Conservation (phyloP, 129 eudicot genomes). For the Silybum marianum region DNA sequence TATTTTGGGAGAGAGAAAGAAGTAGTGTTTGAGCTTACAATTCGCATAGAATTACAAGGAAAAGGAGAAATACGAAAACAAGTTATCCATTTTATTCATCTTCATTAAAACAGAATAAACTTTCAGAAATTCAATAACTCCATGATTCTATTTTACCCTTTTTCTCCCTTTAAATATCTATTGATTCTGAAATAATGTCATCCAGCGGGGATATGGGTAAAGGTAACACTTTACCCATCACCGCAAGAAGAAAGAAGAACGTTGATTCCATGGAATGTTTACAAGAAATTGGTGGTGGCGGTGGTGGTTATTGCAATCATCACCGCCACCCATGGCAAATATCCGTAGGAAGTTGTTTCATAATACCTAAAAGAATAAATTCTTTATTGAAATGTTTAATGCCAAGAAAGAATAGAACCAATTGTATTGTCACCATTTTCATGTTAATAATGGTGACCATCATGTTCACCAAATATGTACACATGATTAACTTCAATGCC, state of each 20-base stretch:
- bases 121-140: background rate
- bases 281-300: conserved; percentile 11
- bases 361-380: background rate
- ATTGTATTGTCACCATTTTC: conserved; percentile 27
- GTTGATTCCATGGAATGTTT: conserved; percentile 16
- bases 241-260: conserved; percentile 21
- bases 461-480: conserved; percentile 32
- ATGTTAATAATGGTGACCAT: conserved; percentile 34
- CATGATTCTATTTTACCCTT: background rate
- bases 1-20: background rate
- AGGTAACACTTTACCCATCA: conserved; percentile 24
- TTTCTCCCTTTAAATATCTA: background rate
- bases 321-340: conserved; percentile 17
- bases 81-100: conserved; percentile 1
- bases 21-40: conserved; percentile 20
- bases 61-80: background rate
- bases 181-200: conserved; percentile 15
- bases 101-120: conserved; percentile 7
- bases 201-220: conserved; percentile 21
- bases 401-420: conserved; percentile 31
- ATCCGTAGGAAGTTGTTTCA: background rate
- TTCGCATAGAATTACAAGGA: conserved; percentile 17
- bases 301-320: background rate
- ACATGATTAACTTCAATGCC: conserved; percentile 11
- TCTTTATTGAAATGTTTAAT: conserved; percentile 29